Percentiles rank a stretch among this genome's conserved stretches.
phyloP scores from a whole-genome alignment of 352 stramenopile species.

The Globisporangium splendens region DNA sequence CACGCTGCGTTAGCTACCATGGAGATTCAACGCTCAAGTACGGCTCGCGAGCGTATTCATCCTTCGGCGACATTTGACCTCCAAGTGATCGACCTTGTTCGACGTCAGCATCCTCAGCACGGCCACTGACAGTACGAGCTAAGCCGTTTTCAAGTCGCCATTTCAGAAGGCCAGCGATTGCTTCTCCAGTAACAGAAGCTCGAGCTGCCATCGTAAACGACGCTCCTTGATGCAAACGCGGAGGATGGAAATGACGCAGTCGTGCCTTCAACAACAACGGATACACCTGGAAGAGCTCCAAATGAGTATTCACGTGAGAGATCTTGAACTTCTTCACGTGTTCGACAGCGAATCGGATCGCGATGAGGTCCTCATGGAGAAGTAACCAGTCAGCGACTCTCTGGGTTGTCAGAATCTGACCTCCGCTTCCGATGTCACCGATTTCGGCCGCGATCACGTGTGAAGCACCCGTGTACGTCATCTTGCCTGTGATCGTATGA shows the following conservation, averaged over 20 bases:
- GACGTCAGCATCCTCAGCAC: too few species aligned
- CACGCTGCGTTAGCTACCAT: too few species aligned
- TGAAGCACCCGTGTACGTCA: constrained; percentile 53
- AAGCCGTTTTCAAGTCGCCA: constrained; percentile 4
- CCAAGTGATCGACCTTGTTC: too few species aligned
- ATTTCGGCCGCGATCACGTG: constrained; percentile 57
- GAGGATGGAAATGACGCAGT: too few species aligned
- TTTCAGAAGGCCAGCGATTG: too few species aligned
- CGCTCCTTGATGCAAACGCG: too few species aligned
- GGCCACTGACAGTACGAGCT: too few species aligned
- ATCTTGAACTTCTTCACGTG: constrained; percentile 44
- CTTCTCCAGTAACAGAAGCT: too few species aligned
- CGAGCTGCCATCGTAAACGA: too few species aligned
- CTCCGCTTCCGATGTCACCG: constrained; percentile 47
- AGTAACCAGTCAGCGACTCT: constrained; percentile 46
- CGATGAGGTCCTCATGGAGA: constrained; percentile 43
- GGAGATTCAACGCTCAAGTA: too few species aligned
- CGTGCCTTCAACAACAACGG: constrained; percentile 34
- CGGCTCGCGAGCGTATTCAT: too few species aligned
- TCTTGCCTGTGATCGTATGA: constrained; percentile 52
- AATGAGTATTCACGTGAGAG: constrained; percentile 35
- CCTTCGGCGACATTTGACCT: too few species aligned
- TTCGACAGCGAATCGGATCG: constrained; percentile 39
- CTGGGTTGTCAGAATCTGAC: constrained; percentile 53
- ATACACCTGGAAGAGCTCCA: constrained; percentile 52